Evolutionary conservation across 345 rosid species (phyloP).

Genomic region (Ceriops zippeliana): DNA sequence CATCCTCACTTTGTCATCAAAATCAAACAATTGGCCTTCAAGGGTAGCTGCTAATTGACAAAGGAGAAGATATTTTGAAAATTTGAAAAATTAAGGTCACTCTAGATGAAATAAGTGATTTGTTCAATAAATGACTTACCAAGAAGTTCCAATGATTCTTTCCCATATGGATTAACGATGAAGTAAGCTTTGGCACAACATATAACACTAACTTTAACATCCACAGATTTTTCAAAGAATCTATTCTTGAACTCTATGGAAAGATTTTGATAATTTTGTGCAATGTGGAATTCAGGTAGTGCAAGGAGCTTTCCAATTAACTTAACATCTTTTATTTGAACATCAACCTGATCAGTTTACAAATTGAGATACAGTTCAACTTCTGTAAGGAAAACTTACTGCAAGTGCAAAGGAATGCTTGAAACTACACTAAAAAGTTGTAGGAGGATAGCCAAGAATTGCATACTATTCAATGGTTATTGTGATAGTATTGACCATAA

Average conservation of each 20-base stretch:
- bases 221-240: constrained; percentile 83
- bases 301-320: constrained; percentile 72
- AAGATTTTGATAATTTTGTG: constrained; percentile 53
- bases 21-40: constrained; percentile 74
- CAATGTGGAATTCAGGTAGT: constrained; percentile 45
- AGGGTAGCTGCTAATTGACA: constrained; percentile 56
- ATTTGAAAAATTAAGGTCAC: constrained; percentile 16
- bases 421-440: too few relatives aligned
- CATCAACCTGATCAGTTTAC: constrained; percentile 88
- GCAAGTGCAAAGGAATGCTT: too few relatives aligned
- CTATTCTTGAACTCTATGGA: constrained; percentile 79
- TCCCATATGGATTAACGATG: constrained; percentile 54
- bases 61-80: background rate
- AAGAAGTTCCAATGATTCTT: constrained; percentile 58
- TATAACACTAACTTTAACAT: constrained; percentile 74
- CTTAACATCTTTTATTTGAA: constrained; percentile 79
- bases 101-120: constrained; percentile 12
- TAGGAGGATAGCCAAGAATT: constrained; percentile 2
- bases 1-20: constrained; percentile 78
- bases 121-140: constrained; percentile 36
- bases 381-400: background rate
- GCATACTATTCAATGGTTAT: constrained; percentile 6
- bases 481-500: constrained; percentile 9
- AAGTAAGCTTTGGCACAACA: constrained; percentile 66
- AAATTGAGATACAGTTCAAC: constrained; percentile 13